Evolutionary conservation across 768 basidiomycete species (phyloP).

Genomic region (Russula virescens): DNA sequence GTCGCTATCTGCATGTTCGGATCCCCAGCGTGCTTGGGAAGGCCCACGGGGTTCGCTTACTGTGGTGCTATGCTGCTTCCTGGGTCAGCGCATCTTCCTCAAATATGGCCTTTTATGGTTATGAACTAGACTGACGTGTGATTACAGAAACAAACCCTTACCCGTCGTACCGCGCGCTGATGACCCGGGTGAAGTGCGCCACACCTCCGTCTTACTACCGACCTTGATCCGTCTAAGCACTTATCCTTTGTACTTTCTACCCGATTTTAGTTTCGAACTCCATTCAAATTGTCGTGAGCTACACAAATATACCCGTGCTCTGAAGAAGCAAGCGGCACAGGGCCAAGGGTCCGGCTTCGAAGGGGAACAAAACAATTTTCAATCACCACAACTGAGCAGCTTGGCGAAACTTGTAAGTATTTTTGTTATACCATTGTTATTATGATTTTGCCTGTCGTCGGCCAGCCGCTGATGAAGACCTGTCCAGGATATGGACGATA

Average conservation of each 20-base stretch:
- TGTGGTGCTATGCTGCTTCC: conserved; percentile 12
- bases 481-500: not conserved
- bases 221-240: not conserved
- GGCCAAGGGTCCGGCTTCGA: conserved; percentile 14
- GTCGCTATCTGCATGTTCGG: conserved; percentile 25
- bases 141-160: not conserved
- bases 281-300: conserved; percentile 10
- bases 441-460: too few relatives aligned
- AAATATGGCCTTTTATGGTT: not conserved
- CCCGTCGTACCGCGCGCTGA: conserved; percentile 8
- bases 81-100: conserved; percentile 1
- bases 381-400: conserved; percentile 16
- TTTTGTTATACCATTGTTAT: not conserved
- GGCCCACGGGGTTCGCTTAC: conserved; percentile 23
- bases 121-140: not conserved
- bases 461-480: not conserved
- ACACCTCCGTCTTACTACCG: not conserved
- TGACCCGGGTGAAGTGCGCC: conserved; percentile 16
- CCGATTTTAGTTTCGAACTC: conserved; percentile 6
- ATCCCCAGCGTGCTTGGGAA: conserved; percentile 26
- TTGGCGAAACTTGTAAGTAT: conserved; percentile 13
- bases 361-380: conserved; percentile 19
- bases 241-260: not conserved
- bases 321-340: conserved; percentile 8
- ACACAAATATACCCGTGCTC: conserved; percentile 6